phyloP scores from a whole-genome alignment of 305 asterid genomes.

The Solanum chacoense region DNA sequence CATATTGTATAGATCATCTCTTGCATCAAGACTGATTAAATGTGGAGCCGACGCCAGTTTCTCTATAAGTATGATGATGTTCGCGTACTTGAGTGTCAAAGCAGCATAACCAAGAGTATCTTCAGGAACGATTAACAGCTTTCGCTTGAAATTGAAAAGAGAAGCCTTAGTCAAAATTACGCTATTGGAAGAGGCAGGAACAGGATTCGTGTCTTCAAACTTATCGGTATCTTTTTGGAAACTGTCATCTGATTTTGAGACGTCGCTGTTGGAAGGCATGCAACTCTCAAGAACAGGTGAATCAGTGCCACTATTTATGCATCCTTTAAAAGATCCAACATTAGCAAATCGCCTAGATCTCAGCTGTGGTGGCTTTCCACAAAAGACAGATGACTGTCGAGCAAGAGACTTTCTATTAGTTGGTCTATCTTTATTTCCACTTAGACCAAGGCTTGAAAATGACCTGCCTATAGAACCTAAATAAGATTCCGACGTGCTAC shows the following conservation, averaged over 20 bases:
- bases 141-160: constrained; percentile 31
- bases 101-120: constrained; percentile 65
- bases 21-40: constrained; percentile 58
- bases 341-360: constrained; percentile 29
- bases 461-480: constrained; percentile 37
- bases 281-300: constrained; percentile 49
- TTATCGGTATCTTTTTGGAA: constrained; percentile 10
- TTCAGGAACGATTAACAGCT: constrained; percentile 21
- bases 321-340: constrained; percentile 43
- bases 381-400: constrained; percentile 27
- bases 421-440: constrained; percentile 30
- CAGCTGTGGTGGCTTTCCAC: constrained; percentile 22
- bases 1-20: constrained; percentile 73
- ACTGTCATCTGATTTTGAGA: constrained; percentile 21
- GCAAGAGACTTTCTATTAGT: constrained; percentile 28
- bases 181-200: constrained; percentile 7
- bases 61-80: constrained; percentile 60
- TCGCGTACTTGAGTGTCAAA: constrained; percentile 73
- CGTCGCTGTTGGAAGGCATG: constrained; percentile 29
- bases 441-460: constrained; percentile 54
- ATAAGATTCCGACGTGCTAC: constrained; percentile 11
- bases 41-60: constrained; percentile 61
- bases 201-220: background rate
- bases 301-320: constrained; percentile 41
- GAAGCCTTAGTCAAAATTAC: constrained; percentile 13